Evolutionary conservation across 1,284 basidiomycete genomes (phyloP), one percentile per base, ranked within the genome.

Genomic region (Tremellales sp.): DNA sequence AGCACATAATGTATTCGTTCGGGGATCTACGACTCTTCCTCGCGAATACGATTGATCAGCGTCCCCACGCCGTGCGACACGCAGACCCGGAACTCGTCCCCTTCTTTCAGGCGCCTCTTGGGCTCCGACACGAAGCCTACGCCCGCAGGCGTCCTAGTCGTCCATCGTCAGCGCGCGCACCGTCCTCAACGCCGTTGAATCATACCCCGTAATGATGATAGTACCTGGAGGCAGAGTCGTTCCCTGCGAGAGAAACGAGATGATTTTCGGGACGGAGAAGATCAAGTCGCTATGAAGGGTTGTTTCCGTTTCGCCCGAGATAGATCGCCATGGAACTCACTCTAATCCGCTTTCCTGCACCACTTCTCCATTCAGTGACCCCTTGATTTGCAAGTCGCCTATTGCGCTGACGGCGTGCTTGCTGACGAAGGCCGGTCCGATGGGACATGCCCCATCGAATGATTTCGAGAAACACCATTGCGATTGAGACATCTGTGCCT

Each of bases 191-290:
- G n/a, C n/a, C n/a, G n/a, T n/a, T n/a, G n/a, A n/a, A n/a, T n/a
- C n/a, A 76, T 62, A 53, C 75, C 84, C 85, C 39, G 87, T 91
- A 59, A 88, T 78, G 61, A 91, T 85, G 52, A 91, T 76, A 0
- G 83, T 81, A 0, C 89, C 90, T 0, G 87, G 81, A 54, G 82
- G 79, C 24, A 94, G 80, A 0, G 90, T 92, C 3, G 88, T 89
- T 1, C 84, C 88, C 61, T 86, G 82, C 0, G 86, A 89, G 28
- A 91, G 78, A 74, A 82, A 86, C 0, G 86, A 76, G 43, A 92
- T 52, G 45, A 63, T 70, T 45, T 71, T 65, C 18, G 71, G 71
- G 16, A 74, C 59, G 6, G 61, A 57, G 49, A 75, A 75, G 58
- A 74, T 74, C 24, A 74, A 53, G 46, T 74, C 73, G 53, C 69